These are phyloP conservation scores for Melaleuca alternifolia DNA, from an alignment of 345 rosid species.

Conservation along the genomic window DNA sequence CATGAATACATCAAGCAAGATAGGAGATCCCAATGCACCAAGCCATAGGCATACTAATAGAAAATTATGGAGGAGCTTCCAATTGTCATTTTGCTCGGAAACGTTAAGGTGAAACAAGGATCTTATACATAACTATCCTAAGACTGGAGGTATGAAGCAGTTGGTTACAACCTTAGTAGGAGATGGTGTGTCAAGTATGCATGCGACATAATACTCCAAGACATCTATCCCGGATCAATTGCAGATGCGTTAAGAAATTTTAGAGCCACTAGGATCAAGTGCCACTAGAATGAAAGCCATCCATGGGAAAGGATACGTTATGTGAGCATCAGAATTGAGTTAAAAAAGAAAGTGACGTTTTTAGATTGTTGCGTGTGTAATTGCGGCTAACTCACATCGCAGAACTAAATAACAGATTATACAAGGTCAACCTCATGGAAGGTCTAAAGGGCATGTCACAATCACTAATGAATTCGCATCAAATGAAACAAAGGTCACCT, in stretches of 20 bases:
- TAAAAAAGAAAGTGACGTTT: too few relatives aligned
- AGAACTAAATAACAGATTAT: background rate
- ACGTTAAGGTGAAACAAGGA: background rate
- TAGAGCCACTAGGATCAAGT: background rate
- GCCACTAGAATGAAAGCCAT: background rate
- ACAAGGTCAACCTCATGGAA: background rate
- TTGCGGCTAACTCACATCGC: background rate
- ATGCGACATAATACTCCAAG: background rate
- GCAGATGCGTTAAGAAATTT: too few relatives aligned
- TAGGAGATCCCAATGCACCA: background rate
- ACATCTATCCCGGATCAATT: background rate
- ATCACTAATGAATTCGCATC: background rate
- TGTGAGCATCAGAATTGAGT: background rate
- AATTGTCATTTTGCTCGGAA: background rate
- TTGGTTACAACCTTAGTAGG: background rate
- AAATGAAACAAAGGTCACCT: background rate
- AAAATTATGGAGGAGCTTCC: background rate
- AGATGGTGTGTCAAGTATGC: background rate
- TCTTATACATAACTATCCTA: background rate
- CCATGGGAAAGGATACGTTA: background rate
- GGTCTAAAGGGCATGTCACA: background rate
- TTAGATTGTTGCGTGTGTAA: background rate
- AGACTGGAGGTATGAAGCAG: background rate
- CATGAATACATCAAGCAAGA: background rate
- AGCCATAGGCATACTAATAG: background rate